Evolutionary conservation across 2,329 filamentous ascomycete species (phyloP).

Genomic region (Alternaria consortialis): DNA sequence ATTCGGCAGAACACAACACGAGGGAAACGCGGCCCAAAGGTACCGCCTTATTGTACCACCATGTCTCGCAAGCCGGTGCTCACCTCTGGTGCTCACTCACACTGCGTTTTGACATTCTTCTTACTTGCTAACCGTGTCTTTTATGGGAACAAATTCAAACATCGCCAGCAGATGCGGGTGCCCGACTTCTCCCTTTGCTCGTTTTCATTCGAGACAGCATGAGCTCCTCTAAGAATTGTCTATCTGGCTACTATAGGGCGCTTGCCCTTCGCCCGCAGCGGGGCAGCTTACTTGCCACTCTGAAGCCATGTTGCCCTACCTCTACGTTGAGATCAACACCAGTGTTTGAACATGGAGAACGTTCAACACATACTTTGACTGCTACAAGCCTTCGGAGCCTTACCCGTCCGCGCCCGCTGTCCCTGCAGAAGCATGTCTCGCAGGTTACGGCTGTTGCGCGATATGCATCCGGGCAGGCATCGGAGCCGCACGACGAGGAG

Average conservation of each 20-base stretch:
- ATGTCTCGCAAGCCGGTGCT: conserved; percentile 25
- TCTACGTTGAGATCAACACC: conserved; percentile 30
- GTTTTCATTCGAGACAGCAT: conserved; percentile 40
- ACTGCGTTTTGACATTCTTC: conserved; percentile 14
- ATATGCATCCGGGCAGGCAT: conserved; percentile 42
- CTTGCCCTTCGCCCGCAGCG: conserved; percentile 36
- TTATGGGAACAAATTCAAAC: conserved; percentile 2
- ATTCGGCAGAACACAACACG: conserved; percentile 34
- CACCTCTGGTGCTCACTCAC: conserved; percentile 23
- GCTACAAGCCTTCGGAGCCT: conserved; percentile 34
- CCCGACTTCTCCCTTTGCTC: conserved; percentile 30
- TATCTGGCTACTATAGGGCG: conserved; percentile 37
- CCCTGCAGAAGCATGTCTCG: conserved; percentile 43
- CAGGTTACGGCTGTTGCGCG: conserved; percentile 37
- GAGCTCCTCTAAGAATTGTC: conserved; percentile 24
- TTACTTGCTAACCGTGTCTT: conserved; percentile 16
- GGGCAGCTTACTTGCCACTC: conserved; percentile 26
- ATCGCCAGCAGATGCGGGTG: conserved; percentile 47
- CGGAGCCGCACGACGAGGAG: conserved; percentile 49
- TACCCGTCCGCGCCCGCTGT: conserved; percentile 37
- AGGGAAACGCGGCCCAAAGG: conserved; percentile 31
- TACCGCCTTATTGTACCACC: conserved; percentile 37
- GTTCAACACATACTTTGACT: conserved; percentile 20
- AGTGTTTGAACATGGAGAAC: conserved; percentile 30
- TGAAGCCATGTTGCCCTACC: conserved; percentile 30